Base-by-base conservation (phyloP, 495 filamentous ascomycete genomes). In the Xylaria bambusicola region DNA sequence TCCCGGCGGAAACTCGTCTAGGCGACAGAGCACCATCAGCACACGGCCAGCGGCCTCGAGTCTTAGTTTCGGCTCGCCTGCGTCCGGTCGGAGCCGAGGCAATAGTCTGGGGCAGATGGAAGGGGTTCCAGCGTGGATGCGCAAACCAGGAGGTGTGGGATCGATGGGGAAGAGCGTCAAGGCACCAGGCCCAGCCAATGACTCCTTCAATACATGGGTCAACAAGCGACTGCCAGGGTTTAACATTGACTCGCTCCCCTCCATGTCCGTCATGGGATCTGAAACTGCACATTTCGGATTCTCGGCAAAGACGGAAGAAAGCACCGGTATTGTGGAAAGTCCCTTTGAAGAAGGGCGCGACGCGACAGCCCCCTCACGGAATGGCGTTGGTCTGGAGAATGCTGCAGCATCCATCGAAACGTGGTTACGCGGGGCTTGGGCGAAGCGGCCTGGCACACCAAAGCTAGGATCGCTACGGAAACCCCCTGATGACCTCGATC, bases 401-500 rank as follows among this genome's bases (percentile, higher is more conserved):
- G 85, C 95, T 1, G 92, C 92, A 0, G 87, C 89, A 12, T 88
- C 86, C 12, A 82, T 98, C 27, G 93, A 97, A 71, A 85, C 86
- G 6, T 98, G 94, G 91, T 80, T 97, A 62, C 79, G 92, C 42
- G 91, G 88, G 61, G 83, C 93, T 54, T 90, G 88, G 36, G 82
- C 80, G 2, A 84, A 83, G 63, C 79, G 78, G 12, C 76, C 81
- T 2, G 75, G 75, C 21, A 82, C 80, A 31, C 76, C 83, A 1
- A 67, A 76, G 4, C 53, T 82, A 13, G 71, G 75, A 6, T 75
- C 75, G 4, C 72, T 68, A 26, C 69, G 68, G 52, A 62, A 60
- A 55, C 61, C 47, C 48, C 62, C 52, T 60, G 73, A 63, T 64
- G 75, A 58, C 5, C 69, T 86, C 0, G 93, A 97, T 73, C 71